Percentiles rank a stretch among this genome's conserved stretches.
Evolutionary conservation across 108 stramenopile species (phyloP).

Genomic region (Seminavis robusta): DNA sequence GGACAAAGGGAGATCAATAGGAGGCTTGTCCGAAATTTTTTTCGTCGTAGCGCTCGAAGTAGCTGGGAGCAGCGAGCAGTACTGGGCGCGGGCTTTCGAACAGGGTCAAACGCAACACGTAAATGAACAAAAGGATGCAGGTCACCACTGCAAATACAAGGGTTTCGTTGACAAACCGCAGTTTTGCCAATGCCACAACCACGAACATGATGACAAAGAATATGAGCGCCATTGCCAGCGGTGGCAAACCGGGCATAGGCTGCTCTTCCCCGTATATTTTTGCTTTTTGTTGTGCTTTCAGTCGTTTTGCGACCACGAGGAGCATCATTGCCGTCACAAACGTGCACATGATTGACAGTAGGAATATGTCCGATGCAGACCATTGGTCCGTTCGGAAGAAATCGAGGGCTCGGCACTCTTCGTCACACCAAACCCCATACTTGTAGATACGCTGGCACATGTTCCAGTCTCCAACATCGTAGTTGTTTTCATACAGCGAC

Average conservation of each 20-base stretch:
- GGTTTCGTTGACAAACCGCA: slow-evolving; percentile 86
- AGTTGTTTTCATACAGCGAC: slow-evolving; percentile 37
- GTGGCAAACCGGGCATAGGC: slow-evolving; percentile 56
- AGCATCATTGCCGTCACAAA: slow-evolving; percentile 86
- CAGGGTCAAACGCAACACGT: slow-evolving; percentile 87
- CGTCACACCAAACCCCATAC: slow-evolving; percentile 84
- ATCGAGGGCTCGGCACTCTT: slow-evolving; percentile 71
- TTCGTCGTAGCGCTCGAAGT: slow-evolving; percentile 17
- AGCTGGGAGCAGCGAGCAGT: slow-evolving; percentile 40
- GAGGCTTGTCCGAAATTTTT: background rate
- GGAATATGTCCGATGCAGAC: slow-evolving; percentile 78
- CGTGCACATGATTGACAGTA: slow-evolving; percentile 74
- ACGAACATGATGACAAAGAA: slow-evolving; percentile 58
- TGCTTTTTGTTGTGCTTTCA: slow-evolving; percentile 43
- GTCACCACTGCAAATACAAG: slow-evolving; percentile 81
- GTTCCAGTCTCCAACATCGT: slow-evolving; percentile 71
- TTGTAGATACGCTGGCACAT: slow-evolving; percentile 78
- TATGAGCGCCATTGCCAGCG: slow-evolving; percentile 67
- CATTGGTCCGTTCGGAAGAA: slow-evolving; percentile 77
- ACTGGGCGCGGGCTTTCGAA: slow-evolving; percentile 63
- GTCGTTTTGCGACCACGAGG: slow-evolving; percentile 77
- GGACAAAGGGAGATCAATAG: too few species aligned
- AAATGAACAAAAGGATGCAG: slow-evolving; percentile 80
- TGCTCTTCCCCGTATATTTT: slow-evolving; percentile 23
- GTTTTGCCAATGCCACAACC: slow-evolving; percentile 58